A percentile compares a stretch with the other conserved stretches of the same genome.
Evolutionary conservation across 345 rosid species (phyloP).

Genomic region (Heritiera littoralis): DNA sequence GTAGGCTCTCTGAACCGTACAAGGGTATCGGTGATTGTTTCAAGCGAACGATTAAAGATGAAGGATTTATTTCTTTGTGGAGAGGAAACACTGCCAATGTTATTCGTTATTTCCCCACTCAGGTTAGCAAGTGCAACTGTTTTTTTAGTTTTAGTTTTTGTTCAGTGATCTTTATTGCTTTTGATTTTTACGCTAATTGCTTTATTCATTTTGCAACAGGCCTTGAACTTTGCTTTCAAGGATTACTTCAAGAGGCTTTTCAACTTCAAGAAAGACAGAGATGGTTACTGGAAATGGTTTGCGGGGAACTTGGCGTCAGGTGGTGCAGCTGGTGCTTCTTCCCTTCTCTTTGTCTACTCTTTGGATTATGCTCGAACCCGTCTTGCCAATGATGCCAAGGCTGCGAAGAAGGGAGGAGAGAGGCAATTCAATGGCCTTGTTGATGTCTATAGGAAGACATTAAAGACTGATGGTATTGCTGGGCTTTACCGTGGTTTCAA

Average conservation of each 20-base stretch:
- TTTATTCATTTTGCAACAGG: slow-evolving; percentile 46
- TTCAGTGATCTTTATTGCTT: not conserved
- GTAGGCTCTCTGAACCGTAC: slow-evolving; percentile 80
- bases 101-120: slow-evolving; percentile 89
- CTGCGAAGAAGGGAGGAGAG: slow-evolving; percentile 84
- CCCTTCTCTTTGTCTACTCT: slow-evolving; percentile 81
- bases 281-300: slow-evolving; percentile 95
- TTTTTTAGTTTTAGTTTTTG: not conserved
- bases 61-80: slow-evolving; percentile 72
- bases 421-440: slow-evolving; percentile 82
- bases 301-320: slow-evolving; percentile 91
- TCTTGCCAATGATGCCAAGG: slow-evolving; percentile 86
- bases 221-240: slow-evolving; percentile 91
- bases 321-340: slow-evolving; percentile 92
- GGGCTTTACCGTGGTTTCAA: slow-evolving; percentile 92
- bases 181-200: not conserved
- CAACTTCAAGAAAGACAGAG: slow-evolving; percentile 89
- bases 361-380: slow-evolving; percentile 91
- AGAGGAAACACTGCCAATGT: slow-evolving; percentile 93
- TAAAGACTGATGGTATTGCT: slow-evolving; percentile 70
- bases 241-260: slow-evolving; percentile 85
- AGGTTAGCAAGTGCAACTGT: slow-evolving; percentile 35
- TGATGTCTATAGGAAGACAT: slow-evolving; percentile 80
- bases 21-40: slow-evolving; percentile 84
- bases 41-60: slow-evolving; percentile 59